Evolutionary conservation across 2,329 filamentous ascomycete genomes (phyloP), one percentile per base, ranked within the genome.

Genomic region (Rugonectria rugulosa): DNA sequence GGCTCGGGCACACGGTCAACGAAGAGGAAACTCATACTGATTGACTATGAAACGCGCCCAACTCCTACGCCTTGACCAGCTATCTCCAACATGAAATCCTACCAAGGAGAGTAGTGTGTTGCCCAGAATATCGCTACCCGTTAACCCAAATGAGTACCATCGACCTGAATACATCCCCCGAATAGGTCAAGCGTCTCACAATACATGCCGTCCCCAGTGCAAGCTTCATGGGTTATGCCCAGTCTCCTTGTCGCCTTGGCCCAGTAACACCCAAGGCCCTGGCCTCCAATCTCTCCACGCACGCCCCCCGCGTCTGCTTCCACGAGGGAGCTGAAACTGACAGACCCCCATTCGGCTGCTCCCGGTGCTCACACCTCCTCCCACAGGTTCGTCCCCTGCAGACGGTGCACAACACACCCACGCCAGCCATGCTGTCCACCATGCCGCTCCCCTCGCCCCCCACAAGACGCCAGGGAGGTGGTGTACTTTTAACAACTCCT

Each of bases 401-500:
- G 54, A 46, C 53, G 53, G 61, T 56, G 55, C 56, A 21, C 57
- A 56, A 58, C 58, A 64, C 60, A 58, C 61, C 53, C 34, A 38
- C 40, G 46, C 59, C 57, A 57, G 58, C 60, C 53, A 65, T 62
- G 59, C 49, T 59, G 59, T 54, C 58, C 52, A 44, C 53, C 44
- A 60, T 62, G 61, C 57, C 57, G 55, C 65, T 59, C 60, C n/a
- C 56, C 59, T 52, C 49, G 47, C 56, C 63, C 64, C 61, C 67
- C 66, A 56, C 66, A 66, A 59, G 38, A 61, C 54, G 51, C 59
- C 53, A 62, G 59, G 68, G 61, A 70, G 72, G 73, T 75, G 77
- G 77, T 74, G 77, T 81, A 76, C 75, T 75, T 79, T 77, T 77
- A 73, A 67, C 64, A 62, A 66, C 70, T 64, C 62, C 63, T 65